A percentile compares a stretch with the other conserved stretches of the same genome.
Conservation (phyloP, 768 basidiomycete genomes). For the Lentinula detonsa region DNA sequence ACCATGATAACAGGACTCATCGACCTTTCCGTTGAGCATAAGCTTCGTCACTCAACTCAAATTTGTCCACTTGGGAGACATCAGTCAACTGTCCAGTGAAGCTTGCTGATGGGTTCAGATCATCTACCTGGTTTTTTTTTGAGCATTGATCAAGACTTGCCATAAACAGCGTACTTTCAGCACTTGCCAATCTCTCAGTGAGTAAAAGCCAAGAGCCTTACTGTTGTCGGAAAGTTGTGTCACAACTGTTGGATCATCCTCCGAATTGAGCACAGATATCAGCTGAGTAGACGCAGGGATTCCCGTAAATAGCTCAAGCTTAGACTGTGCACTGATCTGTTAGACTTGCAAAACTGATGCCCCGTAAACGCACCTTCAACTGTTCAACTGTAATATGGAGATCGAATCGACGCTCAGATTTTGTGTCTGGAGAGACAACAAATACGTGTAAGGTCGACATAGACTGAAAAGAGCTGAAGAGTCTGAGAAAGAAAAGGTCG, state of each 20-base stretch:
- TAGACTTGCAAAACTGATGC: constrained; percentile 5
- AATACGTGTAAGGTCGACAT: constrained; percentile 63
- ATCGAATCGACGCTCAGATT: constrained; percentile 83
- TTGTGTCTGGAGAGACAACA: constrained; percentile 83
- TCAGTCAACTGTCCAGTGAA: constrained; percentile 84
- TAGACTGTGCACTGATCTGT: constrained; percentile 39
- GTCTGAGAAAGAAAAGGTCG: too few relatives aligned
- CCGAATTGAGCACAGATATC: constrained; percentile 57
- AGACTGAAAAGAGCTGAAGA: background rate
- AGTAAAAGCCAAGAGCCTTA: constrained; percentile 68
- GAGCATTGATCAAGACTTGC: constrained; percentile 1
- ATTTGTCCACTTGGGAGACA: constrained; percentile 84
- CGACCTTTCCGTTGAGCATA: constrained; percentile 79
- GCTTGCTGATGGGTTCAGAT: constrained; percentile 69
- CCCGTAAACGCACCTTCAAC: constrained; percentile 60
- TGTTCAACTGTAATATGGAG: constrained; percentile 65
- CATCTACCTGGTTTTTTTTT: constrained; percentile 44
- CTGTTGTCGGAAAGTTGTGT: constrained; percentile 59
- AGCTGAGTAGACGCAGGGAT: constrained; percentile 70
- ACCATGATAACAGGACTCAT: constrained; percentile 2
- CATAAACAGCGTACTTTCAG: constrained; percentile 53
- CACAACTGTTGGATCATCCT: constrained; percentile 43
- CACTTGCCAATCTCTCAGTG: constrained; percentile 69
- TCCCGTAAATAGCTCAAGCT: constrained; percentile 89
- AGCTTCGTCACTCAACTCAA: constrained; percentile 76